Conservation (phyloP, 257 asterid genomes). For the Salvia splendens region DNA sequence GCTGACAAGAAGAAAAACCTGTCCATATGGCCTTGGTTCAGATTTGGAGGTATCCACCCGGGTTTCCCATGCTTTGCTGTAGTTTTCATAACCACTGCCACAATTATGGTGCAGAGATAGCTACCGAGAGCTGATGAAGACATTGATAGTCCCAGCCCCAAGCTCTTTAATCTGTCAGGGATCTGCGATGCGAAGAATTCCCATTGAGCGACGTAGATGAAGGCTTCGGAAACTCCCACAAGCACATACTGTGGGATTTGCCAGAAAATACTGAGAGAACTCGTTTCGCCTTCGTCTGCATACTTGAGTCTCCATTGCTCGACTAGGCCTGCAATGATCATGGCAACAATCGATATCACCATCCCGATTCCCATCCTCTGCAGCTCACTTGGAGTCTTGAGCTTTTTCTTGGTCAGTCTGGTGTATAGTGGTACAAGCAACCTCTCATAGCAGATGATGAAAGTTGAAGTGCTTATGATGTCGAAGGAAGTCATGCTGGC, state of each 20-base stretch:
- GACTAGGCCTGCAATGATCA: slow-evolving; percentile 67
- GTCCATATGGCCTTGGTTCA: slow-evolving; percentile 83
- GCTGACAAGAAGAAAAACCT: slow-evolving; percentile 78
- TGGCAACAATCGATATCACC: slow-evolving; percentile 57
- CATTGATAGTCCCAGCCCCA: slow-evolving; percentile 81
- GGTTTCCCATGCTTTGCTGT: slow-evolving; percentile 65
- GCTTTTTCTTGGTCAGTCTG: slow-evolving; percentile 55
- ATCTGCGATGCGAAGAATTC: slow-evolving; percentile 71
- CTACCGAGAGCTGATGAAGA: slow-evolving; percentile 81
- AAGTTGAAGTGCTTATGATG: slow-evolving; percentile 74
- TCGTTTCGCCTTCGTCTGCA: slow-evolving; percentile 50
- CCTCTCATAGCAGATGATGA: slow-evolving; percentile 73
- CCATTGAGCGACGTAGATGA: slow-evolving; percentile 79
- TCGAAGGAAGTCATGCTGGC: slow-evolving; percentile 86
- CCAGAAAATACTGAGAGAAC: slow-evolving; percentile 75
- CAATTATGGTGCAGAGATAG: slow-evolving; percentile 60
- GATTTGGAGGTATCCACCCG: slow-evolving; percentile 74
- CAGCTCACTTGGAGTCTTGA: slow-evolving; percentile 58
- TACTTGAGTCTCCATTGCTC: slow-evolving; percentile 61
- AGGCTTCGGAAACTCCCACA: slow-evolving; percentile 81
- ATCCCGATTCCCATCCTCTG: slow-evolving; percentile 78
- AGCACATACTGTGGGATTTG: slow-evolving; percentile 81
- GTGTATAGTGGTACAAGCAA: slow-evolving; percentile 59
- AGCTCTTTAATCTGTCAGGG: slow-evolving; percentile 68
- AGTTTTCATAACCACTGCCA: slow-evolving; percentile 63